Percentiles rank a stretch among this genome's conserved stretches.
phyloP scores from a whole-genome alignment of 257 asterid genomes.

The Solanum corneliomulleri region DNA sequence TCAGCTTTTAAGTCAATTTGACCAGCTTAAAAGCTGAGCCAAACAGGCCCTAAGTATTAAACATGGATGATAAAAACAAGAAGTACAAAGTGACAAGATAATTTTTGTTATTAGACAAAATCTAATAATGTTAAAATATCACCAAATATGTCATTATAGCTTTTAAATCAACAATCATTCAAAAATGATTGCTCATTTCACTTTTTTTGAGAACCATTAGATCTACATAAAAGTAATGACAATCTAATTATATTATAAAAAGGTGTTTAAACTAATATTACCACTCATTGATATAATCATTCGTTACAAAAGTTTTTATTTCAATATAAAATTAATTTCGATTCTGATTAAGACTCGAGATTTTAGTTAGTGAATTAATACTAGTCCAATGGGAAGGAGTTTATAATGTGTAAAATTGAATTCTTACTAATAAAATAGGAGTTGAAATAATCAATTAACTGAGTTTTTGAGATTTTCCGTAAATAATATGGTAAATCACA shows the following conservation, averaged over 20 bases:
- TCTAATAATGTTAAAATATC: not conserved
- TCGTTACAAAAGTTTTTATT: too few species aligned
- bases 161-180: not conserved
- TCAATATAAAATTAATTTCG: not conserved
- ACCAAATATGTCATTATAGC: not conserved
- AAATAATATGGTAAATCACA: not conserved
- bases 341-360: accelerated
- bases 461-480: accelerated
- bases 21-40: too few species aligned
- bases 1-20: too few species aligned
- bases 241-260: not conserved
- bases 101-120: not conserved
- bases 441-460: not conserved
- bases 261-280: not conserved
- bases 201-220: not conserved
- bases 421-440: accelerated
- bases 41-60: too few species aligned
- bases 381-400: accelerated
- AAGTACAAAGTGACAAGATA: not conserved
- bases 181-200: not conserved
- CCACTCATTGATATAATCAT: not conserved
- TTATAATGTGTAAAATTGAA: not conserved
- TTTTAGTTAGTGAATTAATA: not conserved
- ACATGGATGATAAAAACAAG: not conserved
- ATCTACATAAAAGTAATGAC: not conserved